A percentile compares a stretch with the other conserved stretches of the same genome.
Evolutionary conservation across 2,329 filamentous ascomycete species (phyloP).

Genomic region (Aquanectria penicillioides): DNA sequence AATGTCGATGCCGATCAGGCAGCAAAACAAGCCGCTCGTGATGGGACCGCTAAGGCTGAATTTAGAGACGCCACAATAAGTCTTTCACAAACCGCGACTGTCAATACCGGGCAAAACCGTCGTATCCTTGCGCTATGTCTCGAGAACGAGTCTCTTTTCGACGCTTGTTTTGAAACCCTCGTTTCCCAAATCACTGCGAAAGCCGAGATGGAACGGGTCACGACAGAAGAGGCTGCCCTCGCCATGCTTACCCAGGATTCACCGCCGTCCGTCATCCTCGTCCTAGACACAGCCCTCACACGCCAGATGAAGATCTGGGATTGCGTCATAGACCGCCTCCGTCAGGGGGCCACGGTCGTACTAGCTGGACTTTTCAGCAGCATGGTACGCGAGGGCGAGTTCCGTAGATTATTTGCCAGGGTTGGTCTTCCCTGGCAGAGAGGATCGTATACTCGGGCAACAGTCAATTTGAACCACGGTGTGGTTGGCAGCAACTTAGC

Average conservation of each 20-base stretch:
- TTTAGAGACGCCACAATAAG: constrained; percentile 7
- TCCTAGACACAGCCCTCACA: constrained; percentile 9
- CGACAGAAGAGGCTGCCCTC: constrained; percentile 3
- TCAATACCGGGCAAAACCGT: not conserved
- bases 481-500: not conserved
- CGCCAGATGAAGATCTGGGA: constrained; percentile 7
- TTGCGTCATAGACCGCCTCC: constrained; percentile 15
- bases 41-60: not conserved
- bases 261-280: constrained; percentile 16
- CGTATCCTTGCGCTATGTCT: constrained; percentile 13
- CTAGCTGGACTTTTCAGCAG: constrained; percentile 12
- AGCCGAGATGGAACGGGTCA: constrained; percentile 10
- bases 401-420: constrained; percentile 20
- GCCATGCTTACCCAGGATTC: not conserved
- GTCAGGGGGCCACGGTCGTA: constrained; percentile 16
- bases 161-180: not conserved
- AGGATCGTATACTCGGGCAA: constrained; percentile 3
- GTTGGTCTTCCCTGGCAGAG: constrained; percentile 23
- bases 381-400: not conserved
- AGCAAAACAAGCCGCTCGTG: constrained; percentile 46
- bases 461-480: not conserved
- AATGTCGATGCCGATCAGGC: constrained; percentile 55
- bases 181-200: constrained; percentile 3
- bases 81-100: not conserved
- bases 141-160: not conserved